A percentile compares a stretch with the other conserved stretches of the same genome.
These are phyloP conservation scores for Clarkia xantiana DNA, from an alignment of 345 rosid species.

Conservation along the genomic window DNA sequence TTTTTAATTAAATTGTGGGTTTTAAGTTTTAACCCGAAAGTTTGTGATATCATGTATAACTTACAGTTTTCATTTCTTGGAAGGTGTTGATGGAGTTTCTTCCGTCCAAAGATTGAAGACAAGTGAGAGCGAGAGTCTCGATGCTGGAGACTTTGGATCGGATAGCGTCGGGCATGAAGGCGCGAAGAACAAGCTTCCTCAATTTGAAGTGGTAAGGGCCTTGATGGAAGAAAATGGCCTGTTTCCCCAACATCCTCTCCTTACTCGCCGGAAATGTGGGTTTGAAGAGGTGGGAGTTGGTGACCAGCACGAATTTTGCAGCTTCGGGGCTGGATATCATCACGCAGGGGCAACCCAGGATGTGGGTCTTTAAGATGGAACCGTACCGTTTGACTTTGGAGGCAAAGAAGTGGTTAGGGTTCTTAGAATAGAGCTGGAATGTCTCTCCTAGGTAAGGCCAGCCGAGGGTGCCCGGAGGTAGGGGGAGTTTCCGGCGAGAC, in stretches of 20 bases:
- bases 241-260: constrained; percentile 27
- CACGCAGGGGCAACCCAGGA: constrained; percentile 37
- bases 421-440: constrained; percentile 28
- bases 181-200: constrained; percentile 26
- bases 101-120: constrained; percentile 16
- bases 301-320: constrained; percentile 31
- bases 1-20: too few relatives aligned
- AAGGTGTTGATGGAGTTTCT: constrained; percentile 19
- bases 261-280: constrained; percentile 42
- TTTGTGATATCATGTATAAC: too few relatives aligned
- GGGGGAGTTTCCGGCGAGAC: constrained; percentile 7
- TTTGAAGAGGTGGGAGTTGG: constrained; percentile 30
- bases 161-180: constrained; percentile 19
- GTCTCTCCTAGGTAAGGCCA: constrained; percentile 46
- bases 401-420: constrained; percentile 33
- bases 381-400: constrained; percentile 26
- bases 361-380: constrained; percentile 33
- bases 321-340: constrained; percentile 35
- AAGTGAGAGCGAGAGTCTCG: constrained; percentile 15
- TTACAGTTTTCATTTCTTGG: constrained; percentile 32
- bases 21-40: too few relatives aligned
- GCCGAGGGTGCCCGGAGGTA: constrained; percentile 48
- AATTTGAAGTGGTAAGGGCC: constrained; percentile 23
- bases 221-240: constrained; percentile 38
- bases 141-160: constrained; percentile 18